Evolutionary conservation across 2,329 filamentous ascomycete species (phyloP).

Genomic region (Trichophyton equinum): DNA sequence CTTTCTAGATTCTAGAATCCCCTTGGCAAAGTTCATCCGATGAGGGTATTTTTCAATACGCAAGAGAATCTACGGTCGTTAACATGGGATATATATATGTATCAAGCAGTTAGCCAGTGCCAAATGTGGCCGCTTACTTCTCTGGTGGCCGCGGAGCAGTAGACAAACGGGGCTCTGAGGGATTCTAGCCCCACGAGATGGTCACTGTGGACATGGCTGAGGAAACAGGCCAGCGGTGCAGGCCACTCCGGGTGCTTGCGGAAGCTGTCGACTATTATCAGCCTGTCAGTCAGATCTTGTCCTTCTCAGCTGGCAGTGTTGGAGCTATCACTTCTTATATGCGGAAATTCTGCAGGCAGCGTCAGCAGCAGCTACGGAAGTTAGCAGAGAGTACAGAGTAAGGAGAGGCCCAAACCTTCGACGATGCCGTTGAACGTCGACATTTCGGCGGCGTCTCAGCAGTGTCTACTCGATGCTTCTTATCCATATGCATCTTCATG

Average conservation of each 20-base stretch:
- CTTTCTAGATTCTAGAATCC: slow-evolving; percentile 60
- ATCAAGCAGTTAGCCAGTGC: not conserved
- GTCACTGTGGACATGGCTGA: slow-evolving; percentile 87
- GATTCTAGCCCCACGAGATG: slow-evolving; percentile 71
- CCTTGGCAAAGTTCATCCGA: slow-evolving; percentile 67
- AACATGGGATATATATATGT: not conserved
- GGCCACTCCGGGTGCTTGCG: slow-evolving; percentile 41
- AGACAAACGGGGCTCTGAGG: slow-evolving; percentile 68
- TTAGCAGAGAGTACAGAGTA: not conserved
- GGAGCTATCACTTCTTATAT: slow-evolving; percentile 12
- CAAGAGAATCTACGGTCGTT: slow-evolving; percentile 49
- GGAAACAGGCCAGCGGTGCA: slow-evolving; percentile 67
- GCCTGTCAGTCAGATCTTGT: not conserved
- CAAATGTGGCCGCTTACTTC: slow-evolving; percentile 36
- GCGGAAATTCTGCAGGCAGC: slow-evolving; percentile 12
- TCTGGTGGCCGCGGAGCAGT: slow-evolving; percentile 73
- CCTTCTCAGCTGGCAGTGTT: not conserved
- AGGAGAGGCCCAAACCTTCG: slow-evolving; percentile 20
- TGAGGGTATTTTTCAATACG: slow-evolving; percentile 66
- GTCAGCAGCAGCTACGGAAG: not conserved
- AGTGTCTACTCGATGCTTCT: no score
- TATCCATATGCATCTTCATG: no score
- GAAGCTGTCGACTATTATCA: slow-evolving; percentile 63
- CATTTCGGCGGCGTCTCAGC: slow-evolving; percentile 13
- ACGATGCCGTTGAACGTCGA: slow-evolving; percentile 25